A percentile compares a stretch with the other conserved stretches of the same genome.
These are phyloP conservation scores for Papiliotrema nemorosa DNA, from an alignment of 1,284 basidiomycete species.

Conservation along the genomic window DNA sequence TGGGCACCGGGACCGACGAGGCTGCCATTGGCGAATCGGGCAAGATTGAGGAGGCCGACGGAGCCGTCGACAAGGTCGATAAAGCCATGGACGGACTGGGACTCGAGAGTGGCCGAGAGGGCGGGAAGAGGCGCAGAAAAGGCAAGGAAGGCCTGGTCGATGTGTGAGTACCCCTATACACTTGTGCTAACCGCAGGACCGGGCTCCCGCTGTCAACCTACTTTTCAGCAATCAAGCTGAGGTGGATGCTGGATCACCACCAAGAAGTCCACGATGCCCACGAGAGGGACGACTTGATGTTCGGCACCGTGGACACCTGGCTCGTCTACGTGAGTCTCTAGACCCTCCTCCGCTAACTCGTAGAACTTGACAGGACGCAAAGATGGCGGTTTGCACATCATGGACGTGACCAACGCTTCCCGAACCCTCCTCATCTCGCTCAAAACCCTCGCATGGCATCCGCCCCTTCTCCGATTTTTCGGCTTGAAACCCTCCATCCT, in stretches of 20 bases:
- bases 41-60: constrained; percentile 19
- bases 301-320: constrained; percentile 97
- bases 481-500: constrained; percentile 72
- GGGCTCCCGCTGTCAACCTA: constrained; percentile 93
- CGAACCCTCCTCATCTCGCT: constrained; percentile 90
- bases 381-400: constrained; percentile 70
- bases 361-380: constrained; percentile 80
- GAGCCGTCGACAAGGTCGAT: constrained; percentile 14
- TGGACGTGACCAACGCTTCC: constrained; percentile 95
- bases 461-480: constrained; percentile 81
- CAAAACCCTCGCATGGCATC: constrained; percentile 76
- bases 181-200: constrained; percentile 55
- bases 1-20: constrained; percentile 30
- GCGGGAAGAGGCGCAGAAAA: constrained; percentile 51
- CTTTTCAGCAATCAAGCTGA: constrained; percentile 92
- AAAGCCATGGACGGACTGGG: constrained; percentile 30
- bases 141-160: constrained; percentile 64
- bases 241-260: constrained; percentile 93
- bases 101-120: constrained; percentile 24
- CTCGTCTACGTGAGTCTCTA: constrained; percentile 71
- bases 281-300: constrained; percentile 74
- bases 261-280: constrained; percentile 76
- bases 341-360: constrained; percentile 8
- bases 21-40: constrained; percentile 33
- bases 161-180: constrained; percentile 55